Evolutionary conservation across 2,329 filamentous ascomycete genomes (phyloP).

Genomic region (Pyricularia sp.): DNA sequence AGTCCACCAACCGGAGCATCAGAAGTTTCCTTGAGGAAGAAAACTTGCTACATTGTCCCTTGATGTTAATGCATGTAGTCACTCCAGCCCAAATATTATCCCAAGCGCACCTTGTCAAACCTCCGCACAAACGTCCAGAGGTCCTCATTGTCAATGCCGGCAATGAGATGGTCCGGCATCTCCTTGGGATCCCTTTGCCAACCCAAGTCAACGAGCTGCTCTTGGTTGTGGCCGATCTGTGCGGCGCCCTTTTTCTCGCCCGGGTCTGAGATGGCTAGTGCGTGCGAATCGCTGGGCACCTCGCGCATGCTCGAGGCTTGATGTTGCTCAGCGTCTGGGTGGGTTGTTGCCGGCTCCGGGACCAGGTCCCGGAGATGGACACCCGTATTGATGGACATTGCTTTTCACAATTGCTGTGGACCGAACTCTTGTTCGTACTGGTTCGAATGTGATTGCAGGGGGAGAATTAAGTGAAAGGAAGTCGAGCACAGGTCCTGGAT

Average conservation of each 20-base stretch:
- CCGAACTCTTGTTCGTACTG: neutral
- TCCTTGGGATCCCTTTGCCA: neutral
- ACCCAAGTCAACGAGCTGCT: neutral
- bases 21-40: neutral
- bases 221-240: neutral
- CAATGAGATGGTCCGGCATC: neutral
- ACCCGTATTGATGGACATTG: neutral
- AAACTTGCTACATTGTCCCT: neutral
- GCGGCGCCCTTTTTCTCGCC: neutral
- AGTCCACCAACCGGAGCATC: neutral
- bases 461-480: neutral
- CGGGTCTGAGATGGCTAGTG: neutral
- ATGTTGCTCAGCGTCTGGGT: neutral
- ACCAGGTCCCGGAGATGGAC: neutral
- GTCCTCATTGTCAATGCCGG: neutral
- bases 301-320: neutral
- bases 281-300: neutral
- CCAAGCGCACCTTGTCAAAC: neutral
- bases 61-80: neutral
- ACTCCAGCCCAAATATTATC: neutral
- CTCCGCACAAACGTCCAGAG: neutral
- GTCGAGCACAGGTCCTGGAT: no score
- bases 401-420: neutral
- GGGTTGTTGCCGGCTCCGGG: neutral
- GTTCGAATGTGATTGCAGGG: neutral